Evolutionary conservation across 208 protist genomes (phyloP), one percentile per base, ranked within the genome.

Genomic region (Borovskyia barvae): DNA sequence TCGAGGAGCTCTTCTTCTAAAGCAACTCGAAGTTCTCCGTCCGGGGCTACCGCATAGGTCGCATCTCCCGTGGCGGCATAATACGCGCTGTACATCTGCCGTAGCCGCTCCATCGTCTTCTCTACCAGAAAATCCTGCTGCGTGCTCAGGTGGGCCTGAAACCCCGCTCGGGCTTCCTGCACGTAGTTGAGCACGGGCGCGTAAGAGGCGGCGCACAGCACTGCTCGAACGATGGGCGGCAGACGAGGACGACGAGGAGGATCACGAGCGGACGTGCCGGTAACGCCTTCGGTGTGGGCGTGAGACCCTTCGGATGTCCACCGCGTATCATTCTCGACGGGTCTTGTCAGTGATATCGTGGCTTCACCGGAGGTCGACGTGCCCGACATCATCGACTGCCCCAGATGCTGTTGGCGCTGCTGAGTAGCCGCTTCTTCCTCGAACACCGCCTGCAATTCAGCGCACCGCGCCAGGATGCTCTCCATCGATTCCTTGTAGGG

Each of bases 151-250:
- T 61, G 51, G 17, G 46, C 49, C 62, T 87, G 80, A 33, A 82
- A 48, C 25, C 46, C 25, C 11, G 60, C 30, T 15, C 80, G 80
- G 15, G 75, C 35, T 22, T 30, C 39, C 25, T 65, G 55, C 39
- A 80, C 72, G 64, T 76, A 76, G 36, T 70, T 52, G 42, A 87
- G 70, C 24, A 88, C 75, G 7, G 81, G 77, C 0, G 81, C 70
- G 37, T 76, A 88, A 4, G 72, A 77, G 11, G 52, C 54, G 2
- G 71, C 75, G 3, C 70, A 68, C 24, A 88, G 66, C n/a, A 88
- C 48, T 59, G 69, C 75, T 0, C 75, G 66, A 2, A 88, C 63
- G 24, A 56, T 41, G 2, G 74, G 40, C 9, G 81, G 81, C 29
- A 88, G 41, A 45, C n/a, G n/a, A n/a, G n/a, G n/a, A n/a, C n/a